Evolutionary conservation across 495 filamentous ascomycete species (phyloP).

Genomic region (Aspergillus conjunctus): DNA sequence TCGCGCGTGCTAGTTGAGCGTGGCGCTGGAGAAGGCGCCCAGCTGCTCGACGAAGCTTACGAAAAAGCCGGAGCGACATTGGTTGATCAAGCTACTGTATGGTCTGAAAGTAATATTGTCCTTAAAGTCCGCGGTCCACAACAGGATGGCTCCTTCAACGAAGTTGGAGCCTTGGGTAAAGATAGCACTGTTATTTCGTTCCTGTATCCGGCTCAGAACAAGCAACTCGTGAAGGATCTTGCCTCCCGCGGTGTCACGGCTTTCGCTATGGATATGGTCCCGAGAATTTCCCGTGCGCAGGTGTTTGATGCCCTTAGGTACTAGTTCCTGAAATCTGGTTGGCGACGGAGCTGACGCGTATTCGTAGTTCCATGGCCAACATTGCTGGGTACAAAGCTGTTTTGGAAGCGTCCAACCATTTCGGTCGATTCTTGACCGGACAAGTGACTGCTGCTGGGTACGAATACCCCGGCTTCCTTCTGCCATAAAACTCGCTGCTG

Average conservation of each 20-base stretch:
- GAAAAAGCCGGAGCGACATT: constrained; percentile 70
- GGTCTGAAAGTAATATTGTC: constrained; percentile 70
- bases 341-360: neutral
- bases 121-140: constrained; percentile 77
- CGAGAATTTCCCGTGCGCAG: constrained; percentile 79
- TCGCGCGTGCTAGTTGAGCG: constrained; percentile 70
- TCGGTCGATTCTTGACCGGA: constrained; percentile 78
- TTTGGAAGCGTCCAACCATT: constrained; percentile 78
- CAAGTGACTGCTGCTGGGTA: constrained; percentile 79
- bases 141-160: constrained; percentile 50
- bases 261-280: constrained; percentile 86
- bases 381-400: constrained; percentile 87
- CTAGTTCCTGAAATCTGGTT: constrained; percentile 7
- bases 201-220: constrained; percentile 74
- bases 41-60: constrained; percentile 72
- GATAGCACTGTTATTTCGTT: constrained; percentile 73
- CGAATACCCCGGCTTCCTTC: neutral
- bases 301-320: constrained; percentile 72
- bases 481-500: neutral
- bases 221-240: constrained; percentile 64
- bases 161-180: constrained; percentile 60
- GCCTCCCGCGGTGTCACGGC: constrained; percentile 62
- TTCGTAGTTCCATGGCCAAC: constrained; percentile 73
- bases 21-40: constrained; percentile 71
- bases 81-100: constrained; percentile 62